These are phyloP conservation scores for Cucumis cinereus DNA, from an alignment of 306 rosid genomes.

Conservation along the genomic window DNA sequence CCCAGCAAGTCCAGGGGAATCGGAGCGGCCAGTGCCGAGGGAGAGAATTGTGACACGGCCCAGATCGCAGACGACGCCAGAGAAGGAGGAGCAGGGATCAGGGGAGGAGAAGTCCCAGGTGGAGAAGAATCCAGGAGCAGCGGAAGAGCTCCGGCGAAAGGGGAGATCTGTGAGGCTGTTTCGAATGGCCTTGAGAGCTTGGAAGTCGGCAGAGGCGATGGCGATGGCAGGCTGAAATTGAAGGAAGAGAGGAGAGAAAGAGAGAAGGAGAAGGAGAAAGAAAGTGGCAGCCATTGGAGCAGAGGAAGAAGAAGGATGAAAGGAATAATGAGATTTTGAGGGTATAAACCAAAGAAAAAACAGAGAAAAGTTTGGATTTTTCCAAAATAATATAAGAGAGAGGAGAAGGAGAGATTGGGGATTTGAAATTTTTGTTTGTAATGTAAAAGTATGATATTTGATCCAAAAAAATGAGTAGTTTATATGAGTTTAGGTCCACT, in stretches of 20 bases:
- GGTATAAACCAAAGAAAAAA: neutral
- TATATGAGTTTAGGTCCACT: slow-evolving; percentile 4
- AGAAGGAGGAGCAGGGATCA: slow-evolving; percentile 61
- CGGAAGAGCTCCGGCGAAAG: slow-evolving; percentile 6
- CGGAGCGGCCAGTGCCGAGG: slow-evolving; percentile 37
- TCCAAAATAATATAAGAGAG: neutral
- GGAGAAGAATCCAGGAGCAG: slow-evolving; percentile 36
- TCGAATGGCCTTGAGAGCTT: slow-evolving; percentile 40
- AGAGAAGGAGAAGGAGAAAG: neutral
- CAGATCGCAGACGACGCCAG: slow-evolving; percentile 49
- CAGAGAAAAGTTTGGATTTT: neutral
- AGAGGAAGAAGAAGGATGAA: neutral
- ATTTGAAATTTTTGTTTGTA: neutral
- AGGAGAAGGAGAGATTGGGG: neutral
- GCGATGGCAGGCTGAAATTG: slow-evolving; percentile 13
- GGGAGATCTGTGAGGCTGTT: slow-evolving; percentile 46
- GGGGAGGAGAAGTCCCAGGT: slow-evolving; percentile 59
- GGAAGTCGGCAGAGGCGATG: slow-evolving; percentile 29
- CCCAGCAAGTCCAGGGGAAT: slow-evolving; percentile 41
- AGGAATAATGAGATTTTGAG: neutral
- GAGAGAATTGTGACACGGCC: slow-evolving; percentile 44
- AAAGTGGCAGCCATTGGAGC: neutral
- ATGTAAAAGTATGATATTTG: neutral
- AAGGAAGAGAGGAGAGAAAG: slow-evolving; percentile 9
- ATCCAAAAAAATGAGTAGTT: neutral